Base-by-base conservation (phyloP, 768 basidiomycete genomes). In the Leccinum incarnatum region DNA sequence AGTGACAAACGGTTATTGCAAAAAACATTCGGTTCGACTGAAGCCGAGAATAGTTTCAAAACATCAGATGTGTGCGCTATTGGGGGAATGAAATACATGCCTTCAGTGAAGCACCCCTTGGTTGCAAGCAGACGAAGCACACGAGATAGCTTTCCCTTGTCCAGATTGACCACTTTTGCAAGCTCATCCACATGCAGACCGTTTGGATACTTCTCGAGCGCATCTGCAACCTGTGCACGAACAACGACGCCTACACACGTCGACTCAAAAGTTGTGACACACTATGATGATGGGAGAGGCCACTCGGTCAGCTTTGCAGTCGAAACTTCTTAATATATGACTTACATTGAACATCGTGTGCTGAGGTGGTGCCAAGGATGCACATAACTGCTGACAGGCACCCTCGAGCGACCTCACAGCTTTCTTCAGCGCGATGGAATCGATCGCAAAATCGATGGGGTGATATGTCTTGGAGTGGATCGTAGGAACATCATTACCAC, bases 1-100 rank as follows among this genome's bases (percentile, higher is more conserved):
- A 72, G 64, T 3, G 74, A 74, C 21, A 74, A 59, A 21, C 72
- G 74, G 50, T 71, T 75, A 51, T 74, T 75, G 12, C 71, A 69
- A 58, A 71, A 75, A 0, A 55, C 52, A 19, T 73, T 65, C 5
- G 62, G 64, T 7, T 62, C 51, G 7, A 75, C 73, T 70, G 21
- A 34, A 37, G 21, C 34, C 1, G 49, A 4, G 12, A 4, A 34
- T 46, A 4, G 52, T 55, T 45, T 4, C 14, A 25, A 30, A 29
- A n/a, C 40, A 34, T 9, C 10, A 8, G 27, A 57, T 53, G 36
- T 23, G 23, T 55, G 47, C 21, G 25, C 21, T n/a, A 7, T 17
- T 3, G n/a, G 12, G 9, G 45, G 36, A 2, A 21, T 34, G 42
- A 25, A 61, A 10, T n/a, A 4, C 40, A 42, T 47, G 7, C 46